Conservation (phyloP, 768 basidiomycete species). For the Mycena sanguinolenta region DNA sequence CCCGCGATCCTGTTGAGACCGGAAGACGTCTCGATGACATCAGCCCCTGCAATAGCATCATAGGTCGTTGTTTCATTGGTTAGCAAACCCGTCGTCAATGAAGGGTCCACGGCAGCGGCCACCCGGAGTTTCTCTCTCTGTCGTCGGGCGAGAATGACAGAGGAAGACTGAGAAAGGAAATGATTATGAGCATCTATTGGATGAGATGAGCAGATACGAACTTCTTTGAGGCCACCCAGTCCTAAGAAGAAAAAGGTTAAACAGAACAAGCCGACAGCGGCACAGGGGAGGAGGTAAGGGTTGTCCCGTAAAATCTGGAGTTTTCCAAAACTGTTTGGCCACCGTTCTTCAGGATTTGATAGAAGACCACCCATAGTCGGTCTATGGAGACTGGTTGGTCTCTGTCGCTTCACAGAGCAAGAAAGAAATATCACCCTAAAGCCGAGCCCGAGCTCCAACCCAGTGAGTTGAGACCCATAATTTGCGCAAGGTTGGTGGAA, state of each 20-base stretch:
- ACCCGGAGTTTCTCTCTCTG: slow-evolving; percentile 3
- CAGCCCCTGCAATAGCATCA: slow-evolving; percentile 21
- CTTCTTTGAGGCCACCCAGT: slow-evolving; percentile 44
- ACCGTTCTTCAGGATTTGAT: slow-evolving; percentile 41
- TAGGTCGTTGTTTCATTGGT: slow-evolving; percentile 16
- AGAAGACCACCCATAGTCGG: slow-evolving; percentile 43
- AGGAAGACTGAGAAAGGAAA: slow-evolving; percentile 24
- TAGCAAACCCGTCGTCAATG: slow-evolving; percentile 19
- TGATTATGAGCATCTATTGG: neutral
- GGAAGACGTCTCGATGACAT: neutral
- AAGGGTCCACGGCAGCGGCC: slow-evolving; percentile 18
- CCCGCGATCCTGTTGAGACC: neutral
- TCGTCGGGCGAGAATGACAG: slow-evolving; percentile 16
- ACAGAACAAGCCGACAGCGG: slow-evolving; percentile 37
- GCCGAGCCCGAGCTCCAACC: slow-evolving; percentile 35
- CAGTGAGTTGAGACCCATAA: slow-evolving; percentile 33
- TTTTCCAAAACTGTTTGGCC: slow-evolving; percentile 41
- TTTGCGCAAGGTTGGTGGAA: slow-evolving; percentile 35
- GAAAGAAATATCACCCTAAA: slow-evolving; percentile 31
- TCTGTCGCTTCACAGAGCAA: neutral
- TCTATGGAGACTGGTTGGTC: slow-evolving; percentile 7
- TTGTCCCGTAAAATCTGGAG: slow-evolving; percentile 39
- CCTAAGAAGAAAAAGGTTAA: slow-evolving; percentile 39
- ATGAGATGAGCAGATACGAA: neutral
- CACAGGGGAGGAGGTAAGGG: slow-evolving; percentile 50